Evolutionary conservation across 768 basidiomycete species (phyloP).

Genomic region (Termitomyces sp.): DNA sequence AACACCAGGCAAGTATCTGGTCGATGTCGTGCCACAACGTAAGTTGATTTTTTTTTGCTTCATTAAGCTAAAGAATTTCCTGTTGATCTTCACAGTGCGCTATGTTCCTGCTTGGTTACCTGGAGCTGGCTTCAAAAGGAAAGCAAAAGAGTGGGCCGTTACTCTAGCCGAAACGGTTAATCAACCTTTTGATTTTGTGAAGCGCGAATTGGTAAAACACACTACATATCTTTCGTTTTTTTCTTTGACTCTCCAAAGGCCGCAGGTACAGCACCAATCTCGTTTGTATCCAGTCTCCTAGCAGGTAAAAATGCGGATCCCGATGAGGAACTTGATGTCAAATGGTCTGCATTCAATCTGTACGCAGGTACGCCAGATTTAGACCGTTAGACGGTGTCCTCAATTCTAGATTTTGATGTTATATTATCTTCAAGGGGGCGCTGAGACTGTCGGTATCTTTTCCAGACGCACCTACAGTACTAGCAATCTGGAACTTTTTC

Average conservation of each 20-base stretch:
- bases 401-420: neutral
- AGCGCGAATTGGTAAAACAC: too few species aligned
- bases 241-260: neutral
- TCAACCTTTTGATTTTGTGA: too few species aligned
- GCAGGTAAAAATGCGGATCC: neutral
- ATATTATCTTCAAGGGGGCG: neutral
- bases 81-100: too few species aligned
- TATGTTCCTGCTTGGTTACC: too few species aligned
- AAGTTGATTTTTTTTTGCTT: neutral
- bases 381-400: too few species aligned
- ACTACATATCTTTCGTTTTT: neutral
- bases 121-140: too few species aligned
- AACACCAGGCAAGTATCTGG: conserved; percentile 46
- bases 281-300: neutral
- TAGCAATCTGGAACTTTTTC: neutral
- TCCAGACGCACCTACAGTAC: too few species aligned
- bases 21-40: conserved; percentile 48
- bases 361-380: neutral
- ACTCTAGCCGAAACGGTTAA: too few species aligned
- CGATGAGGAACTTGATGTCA: neutral
- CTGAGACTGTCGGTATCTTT: neutral
- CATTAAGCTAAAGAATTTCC: too few species aligned
- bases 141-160: too few species aligned
- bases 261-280: neutral
- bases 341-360: neutral